Conservation (phyloP, 768 basidiomycete species). For the Boletus sp. region DNA sequence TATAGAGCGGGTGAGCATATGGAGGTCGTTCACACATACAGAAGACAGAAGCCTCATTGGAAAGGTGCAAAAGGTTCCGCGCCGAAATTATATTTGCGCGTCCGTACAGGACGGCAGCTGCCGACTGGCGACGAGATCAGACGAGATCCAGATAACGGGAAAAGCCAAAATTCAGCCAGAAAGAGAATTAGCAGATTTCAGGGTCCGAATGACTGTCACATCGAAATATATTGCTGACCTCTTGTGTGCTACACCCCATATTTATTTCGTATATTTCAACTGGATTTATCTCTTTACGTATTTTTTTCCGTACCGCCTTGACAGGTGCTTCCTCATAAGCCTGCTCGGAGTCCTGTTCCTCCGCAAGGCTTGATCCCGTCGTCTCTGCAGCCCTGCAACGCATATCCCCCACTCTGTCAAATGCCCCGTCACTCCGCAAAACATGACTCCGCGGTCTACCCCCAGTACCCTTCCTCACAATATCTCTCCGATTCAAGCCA, state of each 20-base stretch:
- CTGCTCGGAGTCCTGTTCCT: conserved; percentile 22
- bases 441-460: conserved; percentile 23
- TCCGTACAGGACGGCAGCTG: conserved; percentile 27
- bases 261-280: conserved; percentile 27
- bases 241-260: conserved; percentile 12
- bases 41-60: conserved; percentile 9
- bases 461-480: conserved; percentile 21
- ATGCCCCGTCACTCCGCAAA: conserved; percentile 34
- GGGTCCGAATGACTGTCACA: conserved; percentile 31
- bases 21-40: conserved; percentile 19
- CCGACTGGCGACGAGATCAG: conserved; percentile 31
- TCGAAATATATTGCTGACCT: conserved; percentile 26
- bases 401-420: conserved; percentile 3
- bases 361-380: conserved; percentile 27
- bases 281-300: conserved; percentile 30
- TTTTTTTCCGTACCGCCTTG: conserved; percentile 37
- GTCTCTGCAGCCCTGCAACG: conserved; percentile 30
- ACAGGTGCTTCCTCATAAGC: conserved; percentile 36
- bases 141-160: conserved; percentile 32
- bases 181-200: conserved; percentile 30
- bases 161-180: conserved; percentile 35
- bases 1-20: conserved; percentile 7
- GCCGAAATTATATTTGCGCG: conserved; percentile 32
- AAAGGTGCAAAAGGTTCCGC: conserved; percentile 26
- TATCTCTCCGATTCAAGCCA: conserved; percentile 30